phyloP scores from a whole-genome alignment of 441 rosid genomes.

The Pelargonium cotyledonis region DNA sequence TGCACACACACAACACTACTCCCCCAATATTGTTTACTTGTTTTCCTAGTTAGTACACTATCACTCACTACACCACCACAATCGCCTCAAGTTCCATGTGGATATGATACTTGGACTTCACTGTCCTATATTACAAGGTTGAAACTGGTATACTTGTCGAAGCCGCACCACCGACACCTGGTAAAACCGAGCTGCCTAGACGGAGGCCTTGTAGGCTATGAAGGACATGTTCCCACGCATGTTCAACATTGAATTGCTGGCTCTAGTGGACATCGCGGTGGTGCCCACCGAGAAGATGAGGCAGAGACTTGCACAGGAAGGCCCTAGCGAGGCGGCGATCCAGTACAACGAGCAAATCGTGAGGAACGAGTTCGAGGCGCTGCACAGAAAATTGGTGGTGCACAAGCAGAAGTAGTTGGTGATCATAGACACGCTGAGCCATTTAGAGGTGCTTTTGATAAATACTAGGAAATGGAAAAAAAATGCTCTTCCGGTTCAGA shows the following conservation, averaged over 20 bases:
- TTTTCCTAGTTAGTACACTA: too few species aligned
- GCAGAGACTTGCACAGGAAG: conserved; percentile 53
- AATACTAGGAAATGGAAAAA: too few species aligned
- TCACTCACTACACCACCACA: too few species aligned
- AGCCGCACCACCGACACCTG: conserved; percentile 58
- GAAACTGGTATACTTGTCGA: too few species aligned
- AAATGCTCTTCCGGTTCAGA: too few species aligned
- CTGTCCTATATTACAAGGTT: too few species aligned
- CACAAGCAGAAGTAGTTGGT: conserved; percentile 70
- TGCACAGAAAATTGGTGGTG: conserved; percentile 53
- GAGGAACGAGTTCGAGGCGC: conserved; percentile 49
- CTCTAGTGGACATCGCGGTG: conserved; percentile 35
- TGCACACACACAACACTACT: too few species aligned
- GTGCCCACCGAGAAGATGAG: conserved; percentile 66
- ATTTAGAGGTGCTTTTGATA: conserved; percentile 90
- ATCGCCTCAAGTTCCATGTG: too few species aligned
- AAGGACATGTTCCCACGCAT: conserved; percentile 82
- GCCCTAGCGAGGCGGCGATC: conserved; percentile 51
- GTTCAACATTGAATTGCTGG: conserved; percentile 73
- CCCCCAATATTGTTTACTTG: too few species aligned
- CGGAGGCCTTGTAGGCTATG: conserved; percentile 74
- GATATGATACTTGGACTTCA: too few species aligned
- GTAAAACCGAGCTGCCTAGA: conserved; percentile 65
- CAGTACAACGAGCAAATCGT: conserved; percentile 65
- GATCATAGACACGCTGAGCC: conserved; percentile 60